Percentiles rank a stretch among this genome's conserved stretches.
These are phyloP conservation scores for Hanseniaspora gamundiae DNA, from an alignment of 1,139 yeast species.

Conservation along the genomic window DNA sequence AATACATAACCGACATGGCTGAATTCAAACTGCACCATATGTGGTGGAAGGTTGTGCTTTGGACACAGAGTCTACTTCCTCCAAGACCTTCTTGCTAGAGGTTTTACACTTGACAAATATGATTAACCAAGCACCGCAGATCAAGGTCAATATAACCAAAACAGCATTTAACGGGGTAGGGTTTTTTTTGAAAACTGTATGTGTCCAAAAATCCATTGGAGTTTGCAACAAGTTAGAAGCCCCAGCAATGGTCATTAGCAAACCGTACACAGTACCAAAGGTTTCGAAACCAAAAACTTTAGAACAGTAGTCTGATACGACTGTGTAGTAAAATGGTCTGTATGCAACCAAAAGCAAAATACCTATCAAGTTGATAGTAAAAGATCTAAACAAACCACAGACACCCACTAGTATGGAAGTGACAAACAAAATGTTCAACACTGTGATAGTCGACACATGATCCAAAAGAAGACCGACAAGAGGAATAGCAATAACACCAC, in stretches of 20 bases:
- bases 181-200: slow-evolving; percentile 50
- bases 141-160: slow-evolving; percentile 39
- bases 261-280: slow-evolving; percentile 86
- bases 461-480: slow-evolving; percentile 76
- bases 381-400: slow-evolving; percentile 46
- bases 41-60: not conserved
- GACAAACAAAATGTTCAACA: slow-evolving; percentile 39
- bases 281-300: slow-evolving; percentile 89
- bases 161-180: slow-evolving; percentile 64
- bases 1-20: not conserved
- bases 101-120: slow-evolving; percentile 45
- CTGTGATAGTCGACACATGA: slow-evolving; percentile 50
- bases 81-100: slow-evolving; percentile 13
- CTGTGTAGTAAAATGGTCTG: slow-evolving; percentile 86
- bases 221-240: slow-evolving; percentile 63
- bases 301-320: slow-evolving; percentile 82
- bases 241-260: slow-evolving; percentile 73
- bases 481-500: slow-evolving; percentile 78
- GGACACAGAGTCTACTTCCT: not conserved
- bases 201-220: slow-evolving; percentile 56
- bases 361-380: slow-evolving; percentile 46
- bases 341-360: slow-evolving; percentile 64
- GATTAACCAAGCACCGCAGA: slow-evolving; percentile 43
- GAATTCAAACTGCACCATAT: slow-evolving; percentile 6
- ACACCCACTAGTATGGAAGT: slow-evolving; percentile 54